Percentiles rank a stretch among this genome's conserved stretches.
These are phyloP conservation scores for Musa balbisiana DNA, from an alignment of 202 grass and related monocot genomes.

Conservation along the genomic window DNA sequence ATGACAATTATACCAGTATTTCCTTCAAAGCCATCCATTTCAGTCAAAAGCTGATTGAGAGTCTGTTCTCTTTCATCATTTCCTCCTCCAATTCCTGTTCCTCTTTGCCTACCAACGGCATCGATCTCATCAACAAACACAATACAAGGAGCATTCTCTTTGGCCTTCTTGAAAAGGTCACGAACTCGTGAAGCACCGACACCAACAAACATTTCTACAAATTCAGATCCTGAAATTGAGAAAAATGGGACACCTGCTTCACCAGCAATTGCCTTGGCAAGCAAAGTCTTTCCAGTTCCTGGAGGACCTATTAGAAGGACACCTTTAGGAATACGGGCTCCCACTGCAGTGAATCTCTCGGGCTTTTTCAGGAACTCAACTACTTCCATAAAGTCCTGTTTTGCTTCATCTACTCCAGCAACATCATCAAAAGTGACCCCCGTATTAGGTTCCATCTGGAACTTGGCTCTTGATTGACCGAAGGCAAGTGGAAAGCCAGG, in stretches of 20 bases:
- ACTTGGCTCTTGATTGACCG: constrained; percentile 44
- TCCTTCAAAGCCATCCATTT: neutral
- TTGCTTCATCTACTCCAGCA: constrained; percentile 26
- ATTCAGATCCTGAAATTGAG: constrained; percentile 22
- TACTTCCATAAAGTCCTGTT: constrained; percentile 26
- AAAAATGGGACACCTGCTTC: constrained; percentile 25
- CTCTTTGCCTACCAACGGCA: constrained; percentile 29
- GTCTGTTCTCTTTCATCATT: constrained; percentile 2
- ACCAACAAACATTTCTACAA: constrained; percentile 24
- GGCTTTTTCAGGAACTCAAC: constrained; percentile 25
- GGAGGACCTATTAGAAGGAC: constrained; percentile 25
- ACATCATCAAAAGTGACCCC: constrained; percentile 26
- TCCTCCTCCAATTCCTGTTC: constrained; percentile 44
- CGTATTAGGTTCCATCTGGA: constrained; percentile 24
- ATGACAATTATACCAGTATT: constrained; percentile 22
- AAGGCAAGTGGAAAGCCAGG: constrained; percentile 89
- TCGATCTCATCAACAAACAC: constrained; percentile 18
- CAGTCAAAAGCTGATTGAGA: neutral
- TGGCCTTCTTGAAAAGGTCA: constrained; percentile 25
- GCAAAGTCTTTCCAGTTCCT: constrained; percentile 22
- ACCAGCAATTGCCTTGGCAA: constrained; percentile 23
- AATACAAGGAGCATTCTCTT: constrained; percentile 26
- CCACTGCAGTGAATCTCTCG: constrained; percentile 21
- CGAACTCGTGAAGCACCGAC: constrained; percentile 22
- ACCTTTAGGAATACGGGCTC: constrained; percentile 22